Evolutionary conservation across 2,329 filamentous ascomycete genomes (phyloP).

Genomic region (Microsporum ferrugineum): DNA sequence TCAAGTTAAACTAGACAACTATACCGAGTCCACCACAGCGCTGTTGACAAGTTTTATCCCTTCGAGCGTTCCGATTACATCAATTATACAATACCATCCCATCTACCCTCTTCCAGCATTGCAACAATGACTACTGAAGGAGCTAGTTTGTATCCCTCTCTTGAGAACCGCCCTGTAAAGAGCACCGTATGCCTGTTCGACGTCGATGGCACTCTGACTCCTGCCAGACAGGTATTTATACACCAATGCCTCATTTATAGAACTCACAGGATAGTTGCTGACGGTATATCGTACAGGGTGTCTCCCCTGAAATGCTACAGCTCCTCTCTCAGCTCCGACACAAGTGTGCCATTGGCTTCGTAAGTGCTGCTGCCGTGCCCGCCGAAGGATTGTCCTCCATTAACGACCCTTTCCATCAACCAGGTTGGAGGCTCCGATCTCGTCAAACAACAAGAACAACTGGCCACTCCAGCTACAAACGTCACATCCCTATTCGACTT

Average conservation of each 20-base stretch:
- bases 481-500: constrained; percentile 91
- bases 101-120: not conserved
- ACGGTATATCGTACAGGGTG: constrained; percentile 38
- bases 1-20: not conserved
- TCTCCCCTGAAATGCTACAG: constrained; percentile 69
- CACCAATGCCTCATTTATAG: not conserved
- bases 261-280: not conserved
- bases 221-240: constrained; percentile 57
- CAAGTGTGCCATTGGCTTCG: constrained; percentile 80
- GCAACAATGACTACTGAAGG: constrained; percentile 9
- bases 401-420: constrained; percentile 11
- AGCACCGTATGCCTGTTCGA: constrained; percentile 95
- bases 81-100: not conserved
- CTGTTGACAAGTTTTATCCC: not conserved
- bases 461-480: constrained; percentile 55
- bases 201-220: constrained; percentile 85
- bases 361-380: constrained; percentile 14
- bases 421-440: constrained; percentile 79
- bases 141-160: constrained; percentile 49
- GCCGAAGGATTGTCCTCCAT: not conserved
- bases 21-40: not conserved
- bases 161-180: constrained; percentile 74
- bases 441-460: constrained; percentile 89
- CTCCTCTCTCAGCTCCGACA: constrained; percentile 70
- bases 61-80: not conserved